Percentiles rank a stretch among this genome's conserved stretches.
Conservation (phyloP, 148 eudicot species). For the Vaccinium vitisidaea region DNA sequence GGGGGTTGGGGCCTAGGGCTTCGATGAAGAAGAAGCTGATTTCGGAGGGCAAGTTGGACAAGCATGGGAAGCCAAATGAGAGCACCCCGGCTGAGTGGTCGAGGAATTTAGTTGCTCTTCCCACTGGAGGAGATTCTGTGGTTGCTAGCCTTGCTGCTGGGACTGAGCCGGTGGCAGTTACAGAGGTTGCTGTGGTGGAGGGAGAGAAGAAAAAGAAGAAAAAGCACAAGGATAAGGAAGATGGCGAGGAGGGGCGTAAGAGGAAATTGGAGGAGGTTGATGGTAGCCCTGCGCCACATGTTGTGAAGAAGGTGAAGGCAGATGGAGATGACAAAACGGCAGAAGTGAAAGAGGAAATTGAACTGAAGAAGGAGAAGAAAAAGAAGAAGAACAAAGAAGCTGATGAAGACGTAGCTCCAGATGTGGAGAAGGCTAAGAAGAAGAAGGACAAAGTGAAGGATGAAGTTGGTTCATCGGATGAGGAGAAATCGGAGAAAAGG, state of each 20-base stretch:
- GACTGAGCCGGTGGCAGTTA: slow-evolving; percentile 33
- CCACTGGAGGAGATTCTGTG: slow-evolving; percentile 73
- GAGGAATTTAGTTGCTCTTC: slow-evolving; percentile 71
- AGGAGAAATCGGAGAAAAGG: slow-evolving; percentile 11
- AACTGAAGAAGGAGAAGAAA: not conserved
- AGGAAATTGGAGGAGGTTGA: slow-evolving; percentile 16
- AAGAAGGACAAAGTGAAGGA: slow-evolving; percentile 10
- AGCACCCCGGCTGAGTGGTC: slow-evolving; percentile 80
- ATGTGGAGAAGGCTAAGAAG: slow-evolving; percentile 6
- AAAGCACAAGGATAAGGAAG: not conserved
- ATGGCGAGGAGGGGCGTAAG: slow-evolving; percentile 8
- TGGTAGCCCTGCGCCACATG: slow-evolving; percentile 12
- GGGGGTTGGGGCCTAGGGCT: slow-evolving; percentile 96
- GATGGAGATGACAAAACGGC: not conserved
- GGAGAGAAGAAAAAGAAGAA: slow-evolving; percentile 34
- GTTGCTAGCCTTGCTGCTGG: slow-evolving; percentile 73
- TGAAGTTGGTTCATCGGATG: slow-evolving; percentile 1
- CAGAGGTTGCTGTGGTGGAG: slow-evolving; percentile 27
- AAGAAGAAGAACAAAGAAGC: slow-evolving; percentile 2
- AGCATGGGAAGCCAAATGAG: slow-evolving; percentile 79
- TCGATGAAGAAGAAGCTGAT: slow-evolving; percentile 89
- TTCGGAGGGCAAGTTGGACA: slow-evolving; percentile 80
- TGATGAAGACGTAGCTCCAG: not conserved
- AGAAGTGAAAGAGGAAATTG: not conserved
- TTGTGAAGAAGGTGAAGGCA: slow-evolving; percentile 4